Conservation (phyloP, 352 stramenopile species). For the Pythium volutum region DNA sequence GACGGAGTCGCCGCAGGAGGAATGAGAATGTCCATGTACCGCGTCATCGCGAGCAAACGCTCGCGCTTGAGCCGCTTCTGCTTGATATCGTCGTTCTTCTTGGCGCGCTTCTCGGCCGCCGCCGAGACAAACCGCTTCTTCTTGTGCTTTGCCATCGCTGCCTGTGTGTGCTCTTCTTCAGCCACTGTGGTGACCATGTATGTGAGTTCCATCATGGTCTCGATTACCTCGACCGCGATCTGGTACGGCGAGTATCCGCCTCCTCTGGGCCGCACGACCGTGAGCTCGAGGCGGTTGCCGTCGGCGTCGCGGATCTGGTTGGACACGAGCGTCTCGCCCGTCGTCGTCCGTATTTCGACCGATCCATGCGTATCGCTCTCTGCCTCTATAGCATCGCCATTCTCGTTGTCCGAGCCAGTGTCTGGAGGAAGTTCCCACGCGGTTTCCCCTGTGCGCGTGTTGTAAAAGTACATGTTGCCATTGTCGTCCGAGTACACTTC, state of each 20-base stretch:
- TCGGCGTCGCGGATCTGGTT: conserved; percentile 19
- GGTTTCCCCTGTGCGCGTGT: conserved; percentile 58
- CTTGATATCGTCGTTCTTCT: conserved; percentile 40
- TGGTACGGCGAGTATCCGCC: conserved; percentile 32
- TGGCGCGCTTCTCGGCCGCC: conserved; percentile 43
- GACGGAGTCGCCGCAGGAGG: conserved; percentile 20
- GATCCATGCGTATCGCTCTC: not conserved
- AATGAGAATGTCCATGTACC: conserved; percentile 47
- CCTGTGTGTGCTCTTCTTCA: not conserved
- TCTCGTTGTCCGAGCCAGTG: conserved; percentile 21
- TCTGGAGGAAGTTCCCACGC: conserved; percentile 64
- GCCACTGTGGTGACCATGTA: conserved; percentile 21
- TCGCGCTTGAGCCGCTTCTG: conserved; percentile 43
- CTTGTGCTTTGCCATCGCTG: conserved; percentile 2
- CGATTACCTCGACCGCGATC: conserved; percentile 47
- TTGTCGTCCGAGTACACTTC: conserved; percentile 59
- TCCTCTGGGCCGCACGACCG: conserved; percentile 10
- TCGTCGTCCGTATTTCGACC: not conserved
- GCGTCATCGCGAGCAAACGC: conserved; percentile 25
- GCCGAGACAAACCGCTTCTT: conserved; percentile 47
- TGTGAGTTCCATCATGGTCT: conserved; percentile 39
- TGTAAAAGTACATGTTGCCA: conserved; percentile 79
- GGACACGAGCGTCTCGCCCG: conserved; percentile 12
- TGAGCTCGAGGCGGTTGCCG: conserved; percentile 21
- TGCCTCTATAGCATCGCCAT: not conserved